Evolutionary conservation across 768 basidiomycete genomes (phyloP).

Genomic region (Russula vinacea): DNA sequence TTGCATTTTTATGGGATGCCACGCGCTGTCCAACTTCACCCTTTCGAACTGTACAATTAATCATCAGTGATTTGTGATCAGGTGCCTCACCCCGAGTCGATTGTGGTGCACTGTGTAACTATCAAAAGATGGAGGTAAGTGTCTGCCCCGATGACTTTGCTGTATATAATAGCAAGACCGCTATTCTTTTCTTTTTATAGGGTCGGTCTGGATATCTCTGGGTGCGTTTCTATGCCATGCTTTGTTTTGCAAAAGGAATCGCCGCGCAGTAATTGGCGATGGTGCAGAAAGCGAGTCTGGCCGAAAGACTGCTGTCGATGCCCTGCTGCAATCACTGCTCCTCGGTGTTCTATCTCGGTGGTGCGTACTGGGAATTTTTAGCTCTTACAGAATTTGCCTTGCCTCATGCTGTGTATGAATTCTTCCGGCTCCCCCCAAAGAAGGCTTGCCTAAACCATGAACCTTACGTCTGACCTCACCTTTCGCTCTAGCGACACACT

Average conservation of each 20-base stretch:
- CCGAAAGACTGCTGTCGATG: slow-evolving; percentile 17
- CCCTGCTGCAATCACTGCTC: slow-evolving; percentile 8
- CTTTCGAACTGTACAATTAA: too few species aligned
- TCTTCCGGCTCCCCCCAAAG: not conserved
- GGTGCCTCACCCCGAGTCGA: too few species aligned
- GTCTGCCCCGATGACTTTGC: too few species aligned
- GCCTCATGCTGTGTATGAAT: too few species aligned
- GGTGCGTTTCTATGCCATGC: not conserved
- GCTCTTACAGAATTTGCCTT: not conserved
- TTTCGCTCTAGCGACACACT: not conserved
- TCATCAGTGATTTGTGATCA: too few species aligned
- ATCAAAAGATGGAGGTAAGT: too few species aligned
- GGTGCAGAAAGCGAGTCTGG: slow-evolving; percentile 15
- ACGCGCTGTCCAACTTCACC: slow-evolving; percentile 5
- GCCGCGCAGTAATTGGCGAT: not conserved
- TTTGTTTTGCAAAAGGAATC: not conserved
- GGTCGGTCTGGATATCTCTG: not conserved
- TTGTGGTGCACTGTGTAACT: too few species aligned
- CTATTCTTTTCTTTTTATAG: not conserved
- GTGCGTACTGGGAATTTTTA: slow-evolving; percentile 8
- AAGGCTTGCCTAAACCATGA: not conserved
- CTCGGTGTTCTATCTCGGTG: too few species aligned
- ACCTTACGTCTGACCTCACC: not conserved
- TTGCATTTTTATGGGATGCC: not conserved
- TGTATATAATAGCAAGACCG: not conserved